Evolutionary conservation across 2,329 filamentous ascomycete genomes (phyloP).

Genomic region (Xylaria sp.): DNA sequence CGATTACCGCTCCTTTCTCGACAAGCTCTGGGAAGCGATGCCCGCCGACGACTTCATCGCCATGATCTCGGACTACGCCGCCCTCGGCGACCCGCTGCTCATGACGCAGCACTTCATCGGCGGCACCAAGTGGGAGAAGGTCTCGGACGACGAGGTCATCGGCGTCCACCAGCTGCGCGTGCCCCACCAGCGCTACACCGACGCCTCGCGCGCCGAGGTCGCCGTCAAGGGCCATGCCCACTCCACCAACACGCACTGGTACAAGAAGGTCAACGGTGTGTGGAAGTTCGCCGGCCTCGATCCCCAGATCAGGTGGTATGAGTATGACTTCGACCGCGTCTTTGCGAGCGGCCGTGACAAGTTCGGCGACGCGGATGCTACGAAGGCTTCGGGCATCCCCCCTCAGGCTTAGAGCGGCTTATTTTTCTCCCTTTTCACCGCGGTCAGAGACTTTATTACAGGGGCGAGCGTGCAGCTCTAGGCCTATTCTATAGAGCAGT

Average conservation of each 20-base stretch:
- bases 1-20: conserved; percentile 71
- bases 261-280: conserved; percentile 61
- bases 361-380: conserved; percentile 38
- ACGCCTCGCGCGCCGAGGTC: conserved; percentile 53
- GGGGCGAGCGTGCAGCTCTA: too few species aligned
- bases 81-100: conserved; percentile 65
- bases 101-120: conserved; percentile 71
- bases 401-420: conserved; percentile 14
- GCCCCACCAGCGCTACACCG: conserved; percentile 65
- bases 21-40: conserved; percentile 66
- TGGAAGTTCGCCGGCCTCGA: conserved; percentile 66
- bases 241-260: conserved; percentile 62
- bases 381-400: conserved; percentile 27
- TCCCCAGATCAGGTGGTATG: conserved; percentile 61
- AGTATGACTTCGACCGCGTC: conserved; percentile 63
- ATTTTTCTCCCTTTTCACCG: too few species aligned
- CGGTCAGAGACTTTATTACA: too few species aligned
- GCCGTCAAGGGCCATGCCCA: conserved; percentile 66
- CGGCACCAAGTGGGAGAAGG: conserved; percentile 60
- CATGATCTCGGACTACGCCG: conserved; percentile 62
- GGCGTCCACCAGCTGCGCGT: conserved; percentile 67
- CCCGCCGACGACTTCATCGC: conserved; percentile 64
- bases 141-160: conserved; percentile 62
- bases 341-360: conserved; percentile 51
- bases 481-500: too few species aligned